Evolutionary conservation across 176 grass and related monocot species (phyloP).

Genomic region (Ananas comosus): DNA sequence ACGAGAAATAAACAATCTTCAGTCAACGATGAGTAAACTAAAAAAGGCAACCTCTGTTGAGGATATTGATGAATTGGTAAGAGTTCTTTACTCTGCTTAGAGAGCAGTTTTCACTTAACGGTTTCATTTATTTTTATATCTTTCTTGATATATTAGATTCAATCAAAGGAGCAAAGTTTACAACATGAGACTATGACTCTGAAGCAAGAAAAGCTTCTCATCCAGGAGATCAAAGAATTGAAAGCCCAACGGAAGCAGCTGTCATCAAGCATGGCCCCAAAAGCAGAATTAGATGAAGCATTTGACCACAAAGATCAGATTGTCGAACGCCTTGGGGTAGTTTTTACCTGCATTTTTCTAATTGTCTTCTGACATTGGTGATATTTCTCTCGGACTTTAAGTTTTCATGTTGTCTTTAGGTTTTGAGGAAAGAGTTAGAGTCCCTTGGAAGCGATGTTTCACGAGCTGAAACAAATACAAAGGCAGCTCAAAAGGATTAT

Average conservation of each 20-base stretch:
- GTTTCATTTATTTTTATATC: conserved; percentile 6
- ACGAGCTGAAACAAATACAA: conserved; percentile 53
- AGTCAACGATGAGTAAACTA: conserved; percentile 62
- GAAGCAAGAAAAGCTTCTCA: conserved; percentile 65
- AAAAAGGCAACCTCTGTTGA: conserved; percentile 81
- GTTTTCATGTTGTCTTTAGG: conserved; percentile 30
- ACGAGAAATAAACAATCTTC: conserved; percentile 44
- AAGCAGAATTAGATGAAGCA: conserved; percentile 65
- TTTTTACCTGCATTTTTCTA: neutral
- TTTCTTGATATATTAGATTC: conserved; percentile 52
- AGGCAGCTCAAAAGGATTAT: conserved; percentile 40
- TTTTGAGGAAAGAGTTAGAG: conserved; percentile 78
- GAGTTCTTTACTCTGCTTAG: conserved; percentile 11
- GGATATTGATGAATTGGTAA: conserved; percentile 84
- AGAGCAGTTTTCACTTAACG: neutral
- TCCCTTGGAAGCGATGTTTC: conserved; percentile 48
- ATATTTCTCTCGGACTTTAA: neutral
- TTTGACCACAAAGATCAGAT: conserved; percentile 72
- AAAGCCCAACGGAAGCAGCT: conserved; percentile 65
- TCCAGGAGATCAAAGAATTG: conserved; percentile 87
- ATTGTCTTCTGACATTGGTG: neutral
- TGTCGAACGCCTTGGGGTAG: conserved; percentile 71
- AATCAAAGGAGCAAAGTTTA: conserved; percentile 50
- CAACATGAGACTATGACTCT: conserved; percentile 76
- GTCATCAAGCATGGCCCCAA: conserved; percentile 46